Percentiles rank a stretch among this genome's conserved stretches.
phyloP scores from a whole-genome alignment of 2,329 filamentous ascomycete species.

The Aspergillus thermomutatus region DNA sequence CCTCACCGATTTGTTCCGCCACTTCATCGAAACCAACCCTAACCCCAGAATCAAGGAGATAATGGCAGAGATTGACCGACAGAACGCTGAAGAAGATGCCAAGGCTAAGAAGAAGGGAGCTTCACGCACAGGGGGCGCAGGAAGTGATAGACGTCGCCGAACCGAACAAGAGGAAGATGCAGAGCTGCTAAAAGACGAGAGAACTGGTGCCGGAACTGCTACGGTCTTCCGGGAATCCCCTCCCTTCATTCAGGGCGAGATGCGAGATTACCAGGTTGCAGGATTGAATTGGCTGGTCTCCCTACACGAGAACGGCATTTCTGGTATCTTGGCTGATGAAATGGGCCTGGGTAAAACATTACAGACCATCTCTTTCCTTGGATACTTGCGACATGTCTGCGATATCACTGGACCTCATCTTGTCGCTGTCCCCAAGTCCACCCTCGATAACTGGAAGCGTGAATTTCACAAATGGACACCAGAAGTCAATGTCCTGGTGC shows the following conservation, averaged over 20 bases:
- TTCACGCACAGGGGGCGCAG: conserved; percentile 79
- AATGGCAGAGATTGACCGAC: conserved; percentile 89
- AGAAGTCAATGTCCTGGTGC: conserved; percentile 87
- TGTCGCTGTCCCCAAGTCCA: conserved; percentile 91
- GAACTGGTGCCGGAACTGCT: conserved; percentile 77
- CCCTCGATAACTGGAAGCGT: conserved; percentile 95
- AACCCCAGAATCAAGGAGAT: conserved; percentile 93
- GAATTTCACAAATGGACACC: conserved; percentile 94
- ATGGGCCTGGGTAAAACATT: conserved; percentile 98
- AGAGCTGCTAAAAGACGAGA: conserved; percentile 81
- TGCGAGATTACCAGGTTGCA: conserved; percentile 95
- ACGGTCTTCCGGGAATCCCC: conserved; percentile 94
- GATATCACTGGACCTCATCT: conserved; percentile 89
- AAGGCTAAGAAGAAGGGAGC: conserved; percentile 73
- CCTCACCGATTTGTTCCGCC: conserved; percentile 92
- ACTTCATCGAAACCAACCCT: conserved; percentile 97
- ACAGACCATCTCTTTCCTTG: conserved; percentile 94
- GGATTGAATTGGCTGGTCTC: conserved; percentile 98
- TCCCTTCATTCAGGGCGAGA: conserved; percentile 77
- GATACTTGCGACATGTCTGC: conserved; percentile 87
- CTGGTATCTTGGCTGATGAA: conserved; percentile 94
- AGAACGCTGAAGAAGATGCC: conserved; percentile 71
- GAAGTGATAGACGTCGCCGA: conserved; percentile 72
- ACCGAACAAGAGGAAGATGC: conserved; percentile 98
- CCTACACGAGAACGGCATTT: conserved; percentile 97